Evolutionary conservation across 2,329 filamentous ascomycete genomes (phyloP).

Genomic region (Karstenula rhodostoma): DNA sequence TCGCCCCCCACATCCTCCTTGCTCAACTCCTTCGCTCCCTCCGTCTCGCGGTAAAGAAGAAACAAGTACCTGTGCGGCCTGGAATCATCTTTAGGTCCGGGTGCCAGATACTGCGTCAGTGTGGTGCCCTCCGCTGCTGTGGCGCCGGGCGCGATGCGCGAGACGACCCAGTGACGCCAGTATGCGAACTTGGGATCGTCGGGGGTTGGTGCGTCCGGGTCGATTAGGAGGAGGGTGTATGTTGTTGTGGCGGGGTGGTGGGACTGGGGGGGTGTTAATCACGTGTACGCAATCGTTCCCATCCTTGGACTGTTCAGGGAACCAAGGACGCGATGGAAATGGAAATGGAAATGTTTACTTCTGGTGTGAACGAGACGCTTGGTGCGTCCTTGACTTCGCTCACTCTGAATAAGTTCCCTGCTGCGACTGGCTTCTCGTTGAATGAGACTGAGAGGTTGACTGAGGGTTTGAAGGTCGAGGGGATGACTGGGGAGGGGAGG

Average conservation of each 20-base stretch:
- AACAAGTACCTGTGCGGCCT: constrained; percentile 48
- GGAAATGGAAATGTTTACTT: too few species aligned
- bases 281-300: too few species aligned
- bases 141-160: constrained; percentile 22
- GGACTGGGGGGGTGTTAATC: not conserved
- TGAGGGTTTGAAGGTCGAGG: constrained; percentile 53
- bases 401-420: constrained; percentile 47
- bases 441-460: constrained; percentile 51
- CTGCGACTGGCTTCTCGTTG: constrained; percentile 27
- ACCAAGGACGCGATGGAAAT: too few species aligned
- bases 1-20: constrained; percentile 45
- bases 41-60: constrained; percentile 40
- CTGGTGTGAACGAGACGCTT: constrained; percentile 16
- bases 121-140: constrained; percentile 24
- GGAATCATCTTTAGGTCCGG: constrained; percentile 46
- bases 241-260: constrained; percentile 19
- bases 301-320: too few species aligned
- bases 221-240: constrained; percentile 61
- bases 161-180: constrained; percentile 64
- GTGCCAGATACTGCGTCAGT: constrained; percentile 43
- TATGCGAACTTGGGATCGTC: constrained; percentile 64
- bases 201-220: constrained; percentile 64
- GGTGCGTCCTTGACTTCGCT: constrained; percentile 36
- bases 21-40: constrained; percentile 25
- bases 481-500: constrained; percentile 50